Conservation (phyloP, 768 basidiomycete genomes). For the Boletus reticulatus region DNA sequence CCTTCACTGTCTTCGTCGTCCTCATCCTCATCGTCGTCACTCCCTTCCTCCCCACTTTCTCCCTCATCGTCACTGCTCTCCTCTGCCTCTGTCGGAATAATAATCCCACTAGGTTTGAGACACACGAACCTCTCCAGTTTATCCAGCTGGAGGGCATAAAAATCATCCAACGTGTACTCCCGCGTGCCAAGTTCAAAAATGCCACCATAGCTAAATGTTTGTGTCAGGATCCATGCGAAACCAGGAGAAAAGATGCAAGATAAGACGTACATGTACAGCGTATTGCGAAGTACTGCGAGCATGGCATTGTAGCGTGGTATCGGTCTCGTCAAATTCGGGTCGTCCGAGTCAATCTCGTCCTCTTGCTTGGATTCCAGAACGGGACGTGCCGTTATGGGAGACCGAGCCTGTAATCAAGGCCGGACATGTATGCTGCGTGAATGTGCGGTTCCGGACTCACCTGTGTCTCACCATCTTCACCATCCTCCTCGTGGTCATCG, state of each 20-base stretch:
- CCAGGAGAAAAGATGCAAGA: not conserved
- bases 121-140: conserved; percentile 80
- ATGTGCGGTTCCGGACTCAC: not conserved
- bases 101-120: conserved; percentile 62
- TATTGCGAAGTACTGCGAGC: conserved; percentile 81
- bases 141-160: conserved; percentile 75
- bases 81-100: conserved; percentile 60
- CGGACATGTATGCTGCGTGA: not conserved
- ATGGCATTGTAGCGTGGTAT: conserved; percentile 83
- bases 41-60: conserved; percentile 57
- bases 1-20: conserved; percentile 28
- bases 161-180: conserved; percentile 91
- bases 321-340: conserved; percentile 63
- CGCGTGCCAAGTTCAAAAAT: conserved; percentile 80
- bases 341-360: conserved; percentile 53
- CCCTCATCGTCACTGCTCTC: conserved; percentile 62
- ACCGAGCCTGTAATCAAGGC: not conserved
- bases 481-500: conserved; percentile 16
- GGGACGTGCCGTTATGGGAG: not conserved
- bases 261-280: conserved; percentile 71
- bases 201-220: conserved; percentile 68
- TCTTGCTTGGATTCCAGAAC: conserved; percentile 9
- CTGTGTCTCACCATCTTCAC: conserved; percentile 13
- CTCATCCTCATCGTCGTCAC: conserved; percentile 44
- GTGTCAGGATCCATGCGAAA: not conserved